These are phyloP conservation scores for Pseudophaeomoniella oleicola DNA, from an alignment of 2,329 filamentous ascomycete genomes.

Conservation along the genomic window DNA sequence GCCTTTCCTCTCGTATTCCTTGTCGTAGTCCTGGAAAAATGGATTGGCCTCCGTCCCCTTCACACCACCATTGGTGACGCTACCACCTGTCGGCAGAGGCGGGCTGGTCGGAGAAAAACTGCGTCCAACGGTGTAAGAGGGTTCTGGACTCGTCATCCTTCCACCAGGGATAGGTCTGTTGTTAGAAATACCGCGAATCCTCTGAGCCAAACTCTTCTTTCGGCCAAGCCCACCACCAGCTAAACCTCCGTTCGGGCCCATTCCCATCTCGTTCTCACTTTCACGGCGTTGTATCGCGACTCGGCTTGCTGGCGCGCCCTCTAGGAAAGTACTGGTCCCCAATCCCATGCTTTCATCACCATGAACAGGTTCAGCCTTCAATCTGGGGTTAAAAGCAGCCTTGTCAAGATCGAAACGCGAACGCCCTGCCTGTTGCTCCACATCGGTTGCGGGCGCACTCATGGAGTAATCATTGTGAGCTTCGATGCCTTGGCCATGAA, in stretches of 20 bases:
- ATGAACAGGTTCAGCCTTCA: conserved; percentile 58
- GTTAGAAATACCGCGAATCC: conserved; percentile 71
- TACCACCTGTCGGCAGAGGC: conserved; percentile 17
- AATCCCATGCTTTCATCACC: conserved; percentile 72
- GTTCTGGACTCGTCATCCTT: conserved; percentile 44
- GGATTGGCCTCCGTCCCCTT: conserved; percentile 41
- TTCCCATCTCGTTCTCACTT: conserved; percentile 45
- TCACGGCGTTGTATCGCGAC: conserved; percentile 64
- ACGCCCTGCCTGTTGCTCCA: conserved; percentile 4
- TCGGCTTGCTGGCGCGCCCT: conserved; percentile 77
- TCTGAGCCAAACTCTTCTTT: conserved; percentile 90
- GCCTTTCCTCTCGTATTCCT: conserved; percentile 50
- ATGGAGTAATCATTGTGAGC: conserved; percentile 65
- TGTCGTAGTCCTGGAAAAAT: conserved; percentile 69
- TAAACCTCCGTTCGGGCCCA: conserved; percentile 23
- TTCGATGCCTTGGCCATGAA: conserved; percentile 75
- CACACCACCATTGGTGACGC: conserved; percentile 29
- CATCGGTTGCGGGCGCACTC: conserved; percentile 4
- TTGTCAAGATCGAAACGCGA: conserved; percentile 4
- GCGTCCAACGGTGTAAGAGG: conserved; percentile 10
- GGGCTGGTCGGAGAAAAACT: conserved; percentile 13
- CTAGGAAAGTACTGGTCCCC: conserved; percentile 88
- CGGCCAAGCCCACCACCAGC: conserved; percentile 50
- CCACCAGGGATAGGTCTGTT: conserved; percentile 47
- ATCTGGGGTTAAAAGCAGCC: conserved; percentile 48